Evolutionary conservation across 176 grass and related monocot species (phyloP).

Genomic region (Tillandsia fasciculata): DNA sequence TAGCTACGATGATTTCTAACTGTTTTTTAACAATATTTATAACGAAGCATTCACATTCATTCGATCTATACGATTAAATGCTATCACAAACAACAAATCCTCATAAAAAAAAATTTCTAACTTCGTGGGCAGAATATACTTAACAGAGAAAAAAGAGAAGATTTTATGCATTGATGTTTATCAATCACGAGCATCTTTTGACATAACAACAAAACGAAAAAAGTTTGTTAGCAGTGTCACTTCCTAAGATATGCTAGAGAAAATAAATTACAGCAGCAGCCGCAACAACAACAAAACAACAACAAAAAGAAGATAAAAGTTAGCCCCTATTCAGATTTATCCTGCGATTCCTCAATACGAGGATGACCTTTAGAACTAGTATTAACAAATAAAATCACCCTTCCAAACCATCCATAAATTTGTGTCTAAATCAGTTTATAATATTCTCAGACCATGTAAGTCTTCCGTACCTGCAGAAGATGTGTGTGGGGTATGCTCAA

Average conservation of each 20-base stretch:
- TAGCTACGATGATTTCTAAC: no score
- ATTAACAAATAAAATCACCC: not conserved
- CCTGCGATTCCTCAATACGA: no score
- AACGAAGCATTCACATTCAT: no score
- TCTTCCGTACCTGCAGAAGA: constrained; percentile 77
- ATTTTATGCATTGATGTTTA: not conserved
- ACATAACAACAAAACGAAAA: not conserved
- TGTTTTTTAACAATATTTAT: no score
- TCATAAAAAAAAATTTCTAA: no score
- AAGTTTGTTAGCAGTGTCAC: not conserved
- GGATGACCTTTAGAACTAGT: not conserved
- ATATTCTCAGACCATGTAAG: constrained; percentile 60
- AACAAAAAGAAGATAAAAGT: no score
- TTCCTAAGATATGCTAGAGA: not conserved
- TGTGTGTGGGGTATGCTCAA: constrained; percentile 71
- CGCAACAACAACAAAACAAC: no score
- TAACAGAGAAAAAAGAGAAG: no score
- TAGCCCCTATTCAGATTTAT: no score
- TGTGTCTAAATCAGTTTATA: not conserved
- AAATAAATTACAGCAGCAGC: not conserved
- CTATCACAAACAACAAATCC: no score
- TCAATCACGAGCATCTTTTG: constrained; percentile 1
- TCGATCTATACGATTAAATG: no score
- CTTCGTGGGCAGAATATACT: no score
- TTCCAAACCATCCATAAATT: not conserved